These are phyloP conservation scores for Debaryomyces maramus DNA, from an alignment of 805 yeast species.

Conservation along the genomic window DNA sequence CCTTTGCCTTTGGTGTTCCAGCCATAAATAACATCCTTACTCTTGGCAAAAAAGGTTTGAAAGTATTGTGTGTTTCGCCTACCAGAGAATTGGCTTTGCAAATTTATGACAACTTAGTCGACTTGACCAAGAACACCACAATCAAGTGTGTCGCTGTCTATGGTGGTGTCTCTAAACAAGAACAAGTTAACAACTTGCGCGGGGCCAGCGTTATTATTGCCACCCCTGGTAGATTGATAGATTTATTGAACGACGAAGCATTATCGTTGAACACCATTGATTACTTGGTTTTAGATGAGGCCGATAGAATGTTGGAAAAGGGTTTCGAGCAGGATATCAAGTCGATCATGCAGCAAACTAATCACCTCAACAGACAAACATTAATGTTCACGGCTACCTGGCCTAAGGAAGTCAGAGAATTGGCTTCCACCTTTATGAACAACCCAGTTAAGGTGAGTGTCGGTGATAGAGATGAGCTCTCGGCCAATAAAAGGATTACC, in stretches of 20 bases:
- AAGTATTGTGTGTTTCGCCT: slow-evolving; percentile 87
- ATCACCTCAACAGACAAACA: slow-evolving; percentile 66
- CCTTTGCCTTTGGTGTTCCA: slow-evolving; percentile 96
- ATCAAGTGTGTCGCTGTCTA: slow-evolving; percentile 81
- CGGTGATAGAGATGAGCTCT: slow-evolving; percentile 91
- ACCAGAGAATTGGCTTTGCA: slow-evolving; percentile 97
- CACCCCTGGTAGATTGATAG: slow-evolving; percentile 96
- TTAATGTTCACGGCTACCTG: slow-evolving; percentile 99
- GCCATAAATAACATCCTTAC: slow-evolving; percentile 73
- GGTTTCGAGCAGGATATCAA: slow-evolving; percentile 98
- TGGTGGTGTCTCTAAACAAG: slow-evolving; percentile 97
- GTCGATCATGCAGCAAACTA: slow-evolving; percentile 66
- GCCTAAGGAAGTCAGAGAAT: slow-evolving; percentile 97
- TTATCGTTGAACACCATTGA: slow-evolving; percentile 65
- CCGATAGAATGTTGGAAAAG: slow-evolving; percentile 97
- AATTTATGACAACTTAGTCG: slow-evolving; percentile 78
- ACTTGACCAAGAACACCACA: slow-evolving; percentile 59
- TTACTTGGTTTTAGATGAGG: slow-evolving; percentile 92
- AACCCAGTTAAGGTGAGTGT: slow-evolving; percentile 86
- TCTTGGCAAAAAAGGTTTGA: slow-evolving; percentile 51
- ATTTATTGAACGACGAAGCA: slow-evolving; percentile 85
- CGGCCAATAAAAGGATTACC: slow-evolving; percentile 91
- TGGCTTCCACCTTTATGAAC: slow-evolving; percentile 83
- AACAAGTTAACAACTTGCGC: slow-evolving; percentile 71
- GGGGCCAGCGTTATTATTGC: slow-evolving; percentile 84